Evolutionary conservation across 768 basidiomycete species (phyloP).

Genomic region (Lactifluus volemus): DNA sequence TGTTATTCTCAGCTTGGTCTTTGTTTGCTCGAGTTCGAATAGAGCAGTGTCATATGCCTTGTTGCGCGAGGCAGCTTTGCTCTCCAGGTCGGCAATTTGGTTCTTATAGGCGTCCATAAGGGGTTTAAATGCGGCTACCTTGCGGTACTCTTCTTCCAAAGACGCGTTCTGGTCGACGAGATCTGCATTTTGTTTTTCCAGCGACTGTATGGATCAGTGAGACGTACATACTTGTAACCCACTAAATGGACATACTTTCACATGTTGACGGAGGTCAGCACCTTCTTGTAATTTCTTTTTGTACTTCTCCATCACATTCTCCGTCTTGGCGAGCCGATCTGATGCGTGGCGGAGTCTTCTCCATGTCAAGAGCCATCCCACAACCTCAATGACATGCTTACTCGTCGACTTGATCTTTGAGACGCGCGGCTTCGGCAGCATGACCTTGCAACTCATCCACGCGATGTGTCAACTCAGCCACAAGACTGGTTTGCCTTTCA

Average conservation of each 20-base stretch:
- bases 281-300: slow-evolving; percentile 97
- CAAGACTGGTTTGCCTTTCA: slow-evolving; percentile 62
- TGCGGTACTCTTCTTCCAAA: slow-evolving; percentile 87
- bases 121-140: slow-evolving; percentile 77
- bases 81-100: slow-evolving; percentile 76
- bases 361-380: background rate
- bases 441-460: slow-evolving; percentile 72
- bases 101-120: slow-evolving; percentile 89
- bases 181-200: slow-evolving; percentile 89
- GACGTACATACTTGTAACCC: background rate
- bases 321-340: slow-evolving; percentile 86
- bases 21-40: slow-evolving; percentile 70
- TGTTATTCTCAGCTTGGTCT: slow-evolving; percentile 57
- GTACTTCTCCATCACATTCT: slow-evolving; percentile 98
- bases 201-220: slow-evolving; percentile 37
- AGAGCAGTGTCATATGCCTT: slow-evolving; percentile 66
- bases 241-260: slow-evolving; percentile 51
- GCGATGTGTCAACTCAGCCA: slow-evolving; percentile 67
- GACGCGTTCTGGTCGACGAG: slow-evolving; percentile 87
- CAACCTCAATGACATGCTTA: slow-evolving; percentile 30
- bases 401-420: slow-evolving; percentile 97
- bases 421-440: slow-evolving; percentile 67
- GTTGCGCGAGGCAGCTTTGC: slow-evolving; percentile 51
- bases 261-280: slow-evolving; percentile 77
- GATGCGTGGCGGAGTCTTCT: slow-evolving; percentile 82